Evolutionary conservation across 2,329 filamentous ascomycete genomes (phyloP).

Genomic region (Cercospora berteroae): DNA sequence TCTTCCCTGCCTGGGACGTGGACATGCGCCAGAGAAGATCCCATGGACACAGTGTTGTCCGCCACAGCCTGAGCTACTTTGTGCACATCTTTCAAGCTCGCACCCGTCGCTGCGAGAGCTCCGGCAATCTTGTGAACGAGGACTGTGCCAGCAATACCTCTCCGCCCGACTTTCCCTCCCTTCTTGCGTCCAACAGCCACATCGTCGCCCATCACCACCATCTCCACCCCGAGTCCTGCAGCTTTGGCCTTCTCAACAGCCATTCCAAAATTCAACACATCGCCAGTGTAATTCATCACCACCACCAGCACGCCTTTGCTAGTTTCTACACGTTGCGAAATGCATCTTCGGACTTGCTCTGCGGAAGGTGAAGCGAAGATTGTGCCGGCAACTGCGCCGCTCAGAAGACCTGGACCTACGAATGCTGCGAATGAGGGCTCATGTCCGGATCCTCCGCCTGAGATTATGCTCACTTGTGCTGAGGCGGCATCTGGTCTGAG

Average conservation of each 20-base stretch:
- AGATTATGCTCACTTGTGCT: constrained; percentile 73
- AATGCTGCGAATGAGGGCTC: constrained; percentile 85
- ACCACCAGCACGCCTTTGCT: constrained; percentile 78
- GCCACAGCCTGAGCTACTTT: constrained; percentile 69
- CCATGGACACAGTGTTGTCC: constrained; percentile 78
- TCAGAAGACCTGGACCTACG: constrained; percentile 77
- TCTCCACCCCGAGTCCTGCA: constrained; percentile 72
- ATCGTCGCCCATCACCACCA: constrained; percentile 90
- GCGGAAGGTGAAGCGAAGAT: constrained; percentile 81
- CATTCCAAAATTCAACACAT: constrained; percentile 87
- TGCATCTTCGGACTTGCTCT: constrained; percentile 76
- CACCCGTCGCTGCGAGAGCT: constrained; percentile 70
- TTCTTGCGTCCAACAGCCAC: constrained; percentile 79
- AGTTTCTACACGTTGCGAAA: constrained; percentile 69
- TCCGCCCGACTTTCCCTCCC: constrained; percentile 85
- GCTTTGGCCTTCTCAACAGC: constrained; percentile 89
- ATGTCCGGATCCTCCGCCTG: constrained; percentile 85
- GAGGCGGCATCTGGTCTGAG: constrained; percentile 57
- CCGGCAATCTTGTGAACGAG: constrained; percentile 88
- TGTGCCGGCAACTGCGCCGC: constrained; percentile 79
- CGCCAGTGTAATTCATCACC: constrained; percentile 71
- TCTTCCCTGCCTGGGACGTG: constrained; percentile 76
- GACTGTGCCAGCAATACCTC: constrained; percentile 88
- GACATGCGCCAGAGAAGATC: constrained; percentile 84
- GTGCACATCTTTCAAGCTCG: constrained; percentile 66